Conservation (phyloP, 2,329 filamentous ascomycete genomes). For the Fusarium sp. region DNA sequence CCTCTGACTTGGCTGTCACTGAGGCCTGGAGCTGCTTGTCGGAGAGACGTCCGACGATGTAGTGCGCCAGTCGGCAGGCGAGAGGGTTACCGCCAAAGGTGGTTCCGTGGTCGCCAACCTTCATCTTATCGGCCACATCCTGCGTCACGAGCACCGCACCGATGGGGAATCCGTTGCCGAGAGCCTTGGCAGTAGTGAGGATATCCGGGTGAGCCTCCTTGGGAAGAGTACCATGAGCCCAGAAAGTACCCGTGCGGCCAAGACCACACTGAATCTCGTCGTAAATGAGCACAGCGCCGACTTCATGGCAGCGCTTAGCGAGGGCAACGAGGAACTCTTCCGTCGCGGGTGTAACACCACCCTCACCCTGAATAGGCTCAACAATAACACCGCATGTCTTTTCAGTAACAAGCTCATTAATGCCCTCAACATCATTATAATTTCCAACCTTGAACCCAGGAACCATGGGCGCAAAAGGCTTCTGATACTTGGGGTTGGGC, state of each 20-base stretch:
- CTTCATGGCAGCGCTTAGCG: slow-evolving; percentile 85
- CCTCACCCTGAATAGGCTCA: slow-evolving; percentile 97
- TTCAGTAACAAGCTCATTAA: slow-evolving; percentile 81
- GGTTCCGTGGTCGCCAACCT: slow-evolving; percentile 86
- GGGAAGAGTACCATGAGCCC: slow-evolving; percentile 85
- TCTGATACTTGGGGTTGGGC: slow-evolving; percentile 97
- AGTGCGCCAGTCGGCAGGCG: slow-evolving; percentile 84
- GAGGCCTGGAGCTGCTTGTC: slow-evolving; percentile 75
- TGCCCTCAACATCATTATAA: slow-evolving; percentile 82
- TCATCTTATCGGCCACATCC: slow-evolving; percentile 56
- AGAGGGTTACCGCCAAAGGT: slow-evolving; percentile 95
- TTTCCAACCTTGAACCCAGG: slow-evolving; percentile 90
- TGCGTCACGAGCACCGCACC: slow-evolving; percentile 71
- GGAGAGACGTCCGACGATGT: slow-evolving; percentile 83
- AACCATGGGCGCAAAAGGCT: slow-evolving; percentile 94
- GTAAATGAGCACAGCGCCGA: slow-evolving; percentile 90
- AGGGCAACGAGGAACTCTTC: slow-evolving; percentile 87
- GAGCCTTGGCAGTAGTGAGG: slow-evolving; percentile 92
- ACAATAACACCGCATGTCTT: slow-evolving; percentile 94
- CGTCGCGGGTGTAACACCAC: slow-evolving; percentile 86
- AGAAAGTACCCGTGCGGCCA: slow-evolving; percentile 86
- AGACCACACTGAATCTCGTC: slow-evolving; percentile 98
- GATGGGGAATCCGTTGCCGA: slow-evolving; percentile 96
- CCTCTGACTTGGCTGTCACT: slow-evolving; percentile 73
- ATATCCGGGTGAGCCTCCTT: slow-evolving; percentile 91